Evolutionary conservation across 345 rosid genomes (phyloP).

Genomic region (Cardamine resedifolia): DNA sequence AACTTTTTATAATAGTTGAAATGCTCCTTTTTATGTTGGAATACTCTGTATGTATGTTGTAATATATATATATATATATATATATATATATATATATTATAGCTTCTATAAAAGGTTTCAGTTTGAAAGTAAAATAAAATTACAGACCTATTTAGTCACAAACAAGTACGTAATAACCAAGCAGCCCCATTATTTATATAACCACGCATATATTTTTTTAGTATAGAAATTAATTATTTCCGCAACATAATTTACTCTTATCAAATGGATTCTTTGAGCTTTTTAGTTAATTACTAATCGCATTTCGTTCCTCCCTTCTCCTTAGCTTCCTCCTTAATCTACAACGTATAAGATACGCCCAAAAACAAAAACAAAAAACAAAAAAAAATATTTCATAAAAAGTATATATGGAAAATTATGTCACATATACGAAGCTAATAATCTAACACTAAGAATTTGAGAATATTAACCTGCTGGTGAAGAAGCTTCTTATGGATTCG

Average conservation of each 20-base stretch:
- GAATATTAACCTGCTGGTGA: conserved; percentile 19
- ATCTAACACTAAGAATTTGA: neutral
- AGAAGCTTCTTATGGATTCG: conserved; percentile 35
- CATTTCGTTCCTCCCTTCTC: conserved; percentile 12
- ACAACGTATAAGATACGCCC: neutral
- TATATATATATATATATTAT: too few relatives aligned
- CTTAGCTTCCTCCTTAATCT: conserved; percentile 13
- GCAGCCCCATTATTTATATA: too few relatives aligned
- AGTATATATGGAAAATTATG: too few relatives aligned
- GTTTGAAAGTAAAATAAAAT: too few relatives aligned
- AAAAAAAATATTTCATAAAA: neutral
- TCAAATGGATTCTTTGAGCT: neutral
- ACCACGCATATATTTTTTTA: neutral
- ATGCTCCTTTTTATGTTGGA: too few relatives aligned
- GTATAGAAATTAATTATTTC: too few relatives aligned
- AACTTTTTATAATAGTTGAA: too few relatives aligned
- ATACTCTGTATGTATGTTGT: too few relatives aligned
- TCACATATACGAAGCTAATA: neutral
- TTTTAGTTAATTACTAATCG: conserved; percentile 15
- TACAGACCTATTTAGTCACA: too few relatives aligned
- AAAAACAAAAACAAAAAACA: neutral
- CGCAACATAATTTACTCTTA: neutral
- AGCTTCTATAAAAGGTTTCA: too few relatives aligned
- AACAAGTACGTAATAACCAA: too few relatives aligned
- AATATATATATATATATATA: too few relatives aligned